Conservation (phyloP, 2,329 filamentous ascomycete genomes). For the Albifimbria verrucaria region DNA sequence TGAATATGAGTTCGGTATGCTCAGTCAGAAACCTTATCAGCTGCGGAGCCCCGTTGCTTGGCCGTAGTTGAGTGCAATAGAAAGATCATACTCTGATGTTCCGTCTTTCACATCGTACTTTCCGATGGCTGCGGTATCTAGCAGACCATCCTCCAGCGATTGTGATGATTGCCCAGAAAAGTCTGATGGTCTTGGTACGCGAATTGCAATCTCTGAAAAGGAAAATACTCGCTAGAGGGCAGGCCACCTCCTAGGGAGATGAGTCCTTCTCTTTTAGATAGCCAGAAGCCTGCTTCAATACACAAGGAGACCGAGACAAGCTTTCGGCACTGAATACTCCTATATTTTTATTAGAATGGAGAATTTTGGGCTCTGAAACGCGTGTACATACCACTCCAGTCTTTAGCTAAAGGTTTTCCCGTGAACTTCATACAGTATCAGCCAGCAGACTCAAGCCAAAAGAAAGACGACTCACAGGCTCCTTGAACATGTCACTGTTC, state of each 20-base stretch:
- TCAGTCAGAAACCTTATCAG: constrained; percentile 69
- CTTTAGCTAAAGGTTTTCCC: not conserved
- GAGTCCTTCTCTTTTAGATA: not conserved
- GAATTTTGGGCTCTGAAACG: not conserved
- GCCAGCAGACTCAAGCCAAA: not conserved
- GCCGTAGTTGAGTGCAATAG: constrained; percentile 68
- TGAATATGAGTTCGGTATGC: constrained; percentile 71
- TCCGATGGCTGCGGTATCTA: not conserved
- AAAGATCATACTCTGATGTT: constrained; percentile 1
- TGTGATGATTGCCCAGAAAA: not conserved
- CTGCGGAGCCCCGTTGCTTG: constrained; percentile 67
- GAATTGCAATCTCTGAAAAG: not conserved
- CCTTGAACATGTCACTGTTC: not conserved
- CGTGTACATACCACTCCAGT: not conserved
- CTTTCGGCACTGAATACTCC: not conserved
- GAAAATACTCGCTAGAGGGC: not conserved
- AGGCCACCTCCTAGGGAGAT: not conserved
- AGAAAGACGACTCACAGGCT: not conserved
- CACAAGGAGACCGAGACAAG: not conserved
- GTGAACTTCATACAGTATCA: not conserved
- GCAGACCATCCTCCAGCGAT: not conserved
- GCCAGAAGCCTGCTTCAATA: not conserved
- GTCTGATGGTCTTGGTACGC: not conserved
- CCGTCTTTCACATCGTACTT: not conserved
- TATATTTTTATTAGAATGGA: not conserved